Conservation (phyloP, 2,329 filamentous ascomycete species). For the Chaetomiaceae sp. region DNA sequence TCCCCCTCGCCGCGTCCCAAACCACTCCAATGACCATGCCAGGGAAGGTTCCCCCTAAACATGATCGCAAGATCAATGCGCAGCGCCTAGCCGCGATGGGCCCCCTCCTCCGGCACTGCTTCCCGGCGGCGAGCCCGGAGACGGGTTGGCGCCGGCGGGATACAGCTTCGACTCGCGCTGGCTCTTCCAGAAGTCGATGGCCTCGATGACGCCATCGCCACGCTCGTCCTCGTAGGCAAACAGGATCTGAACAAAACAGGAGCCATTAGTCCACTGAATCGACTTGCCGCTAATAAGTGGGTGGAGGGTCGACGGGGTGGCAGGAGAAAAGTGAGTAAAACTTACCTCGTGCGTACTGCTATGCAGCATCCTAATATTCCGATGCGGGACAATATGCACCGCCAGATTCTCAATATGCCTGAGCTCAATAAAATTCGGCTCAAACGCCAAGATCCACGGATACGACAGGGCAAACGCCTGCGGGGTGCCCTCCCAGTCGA, state of each 20-base stretch:
- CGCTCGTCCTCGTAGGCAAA: slow-evolving; percentile 96
- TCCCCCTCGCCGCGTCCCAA: no score
- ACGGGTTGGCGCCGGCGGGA: neutral
- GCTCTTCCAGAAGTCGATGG: slow-evolving; percentile 91
- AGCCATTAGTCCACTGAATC: no score
- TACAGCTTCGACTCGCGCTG: slow-evolving; percentile 40
- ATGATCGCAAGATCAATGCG: neutral
- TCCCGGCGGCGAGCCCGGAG: slow-evolving; percentile 7
- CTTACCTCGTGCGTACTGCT: slow-evolving; percentile 92
- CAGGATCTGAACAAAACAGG: no score
- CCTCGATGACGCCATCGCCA: slow-evolving; percentile 88
- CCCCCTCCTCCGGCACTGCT: slow-evolving; percentile 3
- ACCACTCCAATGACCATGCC: no score
- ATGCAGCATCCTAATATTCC: slow-evolving; percentile 96
- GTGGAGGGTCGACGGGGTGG: no score
- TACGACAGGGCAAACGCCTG: slow-evolving; percentile 91
- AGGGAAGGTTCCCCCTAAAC: no score
- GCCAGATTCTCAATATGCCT: slow-evolving; percentile 90
- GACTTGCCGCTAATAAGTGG: no score
- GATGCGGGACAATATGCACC: slow-evolving; percentile 92
- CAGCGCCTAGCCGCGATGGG: neutral
- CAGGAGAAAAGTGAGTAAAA: no score
- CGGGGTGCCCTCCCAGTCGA: slow-evolving; percentile 93
- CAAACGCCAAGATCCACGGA: slow-evolving; percentile 95
- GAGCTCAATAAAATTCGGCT: slow-evolving; percentile 95